A percentile compares a stretch with the other conserved stretches of the same genome.
phyloP scores from a whole-genome alignment of 805 yeast species.

The Wickerhamiella sorbophila region DNA sequence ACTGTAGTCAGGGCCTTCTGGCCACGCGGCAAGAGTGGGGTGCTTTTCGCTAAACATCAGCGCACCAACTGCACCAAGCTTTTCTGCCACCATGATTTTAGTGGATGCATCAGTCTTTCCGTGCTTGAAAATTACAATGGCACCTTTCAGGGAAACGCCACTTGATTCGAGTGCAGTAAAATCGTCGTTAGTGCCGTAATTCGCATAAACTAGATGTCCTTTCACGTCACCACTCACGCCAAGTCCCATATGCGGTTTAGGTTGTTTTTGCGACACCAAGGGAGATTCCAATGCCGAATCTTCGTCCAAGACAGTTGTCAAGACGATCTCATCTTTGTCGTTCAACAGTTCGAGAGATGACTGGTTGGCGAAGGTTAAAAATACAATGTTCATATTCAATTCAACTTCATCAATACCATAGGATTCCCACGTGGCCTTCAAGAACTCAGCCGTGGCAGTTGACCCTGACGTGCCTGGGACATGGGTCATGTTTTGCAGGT shows the following conservation, averaged over 20 bases:
- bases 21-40: constrained; percentile 18
- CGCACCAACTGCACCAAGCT: constrained; percentile 46
- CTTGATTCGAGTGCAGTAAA: constrained; percentile 25
- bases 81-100: constrained; percentile 42
- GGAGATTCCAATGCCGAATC: constrained; percentile 24
- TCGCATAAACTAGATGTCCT: constrained; percentile 45
- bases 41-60: constrained; percentile 42
- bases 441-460: constrained; percentile 49
- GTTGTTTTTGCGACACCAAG: constrained; percentile 18
- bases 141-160: constrained; percentile 31
- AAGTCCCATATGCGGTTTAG: constrained; percentile 34
- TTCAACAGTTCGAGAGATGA: constrained; percentile 20
- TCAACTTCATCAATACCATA: constrained; percentile 42
- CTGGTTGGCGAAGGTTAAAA: constrained; percentile 49
- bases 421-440: constrained; percentile 42
- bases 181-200: constrained; percentile 51
- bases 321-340: constrained; percentile 22
- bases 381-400: constrained; percentile 38
- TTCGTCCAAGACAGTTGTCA: constrained; percentile 24
- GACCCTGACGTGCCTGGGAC: constrained; percentile 83
- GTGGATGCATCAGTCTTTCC: constrained; percentile 38
- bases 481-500: constrained; percentile 70
- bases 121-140: constrained; percentile 47
- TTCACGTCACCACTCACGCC: constrained; percentile 42
- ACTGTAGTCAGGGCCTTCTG: constrained; percentile 25